Conservation (phyloP, 2,329 filamentous ascomycete species). For the Aspergillus sp. region DNA sequence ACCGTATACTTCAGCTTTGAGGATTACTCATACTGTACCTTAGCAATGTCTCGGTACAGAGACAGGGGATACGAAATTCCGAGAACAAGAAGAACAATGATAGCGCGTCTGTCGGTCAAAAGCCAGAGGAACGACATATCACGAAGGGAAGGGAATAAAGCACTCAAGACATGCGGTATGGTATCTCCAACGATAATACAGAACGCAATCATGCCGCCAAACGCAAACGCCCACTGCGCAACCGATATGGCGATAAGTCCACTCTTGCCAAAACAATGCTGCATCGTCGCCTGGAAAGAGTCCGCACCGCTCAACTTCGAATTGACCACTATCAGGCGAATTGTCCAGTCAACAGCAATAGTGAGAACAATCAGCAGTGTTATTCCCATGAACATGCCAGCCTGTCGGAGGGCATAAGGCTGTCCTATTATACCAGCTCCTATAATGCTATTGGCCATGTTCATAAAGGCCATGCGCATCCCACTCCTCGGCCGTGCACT, state of each 20-base stretch:
- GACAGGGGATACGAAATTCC: conserved; percentile 88
- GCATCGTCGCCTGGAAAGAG: conserved; percentile 93
- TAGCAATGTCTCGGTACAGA: conserved; percentile 93
- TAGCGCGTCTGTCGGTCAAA: conserved; percentile 75
- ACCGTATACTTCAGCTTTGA: neutral
- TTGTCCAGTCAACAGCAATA: conserved; percentile 92
- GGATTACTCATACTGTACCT: conserved; percentile 58
- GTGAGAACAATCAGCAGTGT: conserved; percentile 78
- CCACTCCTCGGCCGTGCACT: conserved; percentile 77
- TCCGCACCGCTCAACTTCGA: conserved; percentile 92
- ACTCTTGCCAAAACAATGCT: conserved; percentile 87
- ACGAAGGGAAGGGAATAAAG: conserved; percentile 75
- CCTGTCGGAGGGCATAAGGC: conserved; percentile 93
- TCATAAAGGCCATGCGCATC: conserved; percentile 91
- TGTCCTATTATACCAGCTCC: conserved; percentile 75
- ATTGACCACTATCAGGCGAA: conserved; percentile 94
- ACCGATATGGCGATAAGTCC: conserved; percentile 87
- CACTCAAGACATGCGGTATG: conserved; percentile 84
- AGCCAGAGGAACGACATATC: conserved; percentile 77
- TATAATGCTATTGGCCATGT: conserved; percentile 99
- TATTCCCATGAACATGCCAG: conserved; percentile 79
- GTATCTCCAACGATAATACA: conserved; percentile 96
- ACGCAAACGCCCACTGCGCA: conserved; percentile 97
- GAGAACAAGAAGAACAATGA: conserved; percentile 85
- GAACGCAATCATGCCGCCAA: conserved; percentile 98